Conservation (phyloP, 352 stramenopile species). For the Plasmopara viticola region DNA sequence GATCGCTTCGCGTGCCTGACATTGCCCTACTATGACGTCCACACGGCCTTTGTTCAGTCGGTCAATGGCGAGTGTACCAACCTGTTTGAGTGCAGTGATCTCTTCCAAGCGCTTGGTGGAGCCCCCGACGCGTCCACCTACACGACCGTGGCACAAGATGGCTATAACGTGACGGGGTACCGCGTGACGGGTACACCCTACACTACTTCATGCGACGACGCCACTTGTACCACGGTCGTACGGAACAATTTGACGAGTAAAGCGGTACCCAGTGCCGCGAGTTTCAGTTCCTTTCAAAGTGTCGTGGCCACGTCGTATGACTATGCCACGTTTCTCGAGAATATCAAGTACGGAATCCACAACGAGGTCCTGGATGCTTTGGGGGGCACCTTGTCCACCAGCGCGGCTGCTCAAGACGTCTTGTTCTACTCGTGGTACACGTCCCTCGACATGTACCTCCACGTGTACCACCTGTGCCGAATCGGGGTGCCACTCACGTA, state of each 20-base stretch:
- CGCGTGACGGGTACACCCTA: constrained; percentile 29
- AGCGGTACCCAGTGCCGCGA: constrained; percentile 37
- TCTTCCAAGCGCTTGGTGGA: constrained; percentile 49
- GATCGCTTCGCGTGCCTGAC: constrained; percentile 58
- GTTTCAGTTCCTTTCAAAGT: constrained; percentile 47
- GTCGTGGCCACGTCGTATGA: constrained; percentile 41
- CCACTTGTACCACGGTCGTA: constrained; percentile 32
- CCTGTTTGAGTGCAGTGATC: constrained; percentile 58
- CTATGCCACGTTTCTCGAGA: constrained; percentile 52
- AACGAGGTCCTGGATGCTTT: constrained; percentile 57
- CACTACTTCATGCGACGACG: constrained; percentile 31
- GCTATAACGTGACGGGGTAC: constrained; percentile 27
- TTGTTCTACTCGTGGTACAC: constrained; percentile 72
- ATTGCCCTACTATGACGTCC: constrained; percentile 74
- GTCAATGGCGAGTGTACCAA: constrained; percentile 42
- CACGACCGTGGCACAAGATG: constrained; percentile 21
- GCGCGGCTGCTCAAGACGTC: constrained; percentile 41
- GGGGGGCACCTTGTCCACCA: constrained; percentile 46
- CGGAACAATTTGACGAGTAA: constrained; percentile 35
- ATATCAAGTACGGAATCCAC: constrained; percentile 55
- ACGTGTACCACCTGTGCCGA: constrained; percentile 63
- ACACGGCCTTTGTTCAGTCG: constrained; percentile 49
- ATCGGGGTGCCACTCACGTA: constrained; percentile 43
- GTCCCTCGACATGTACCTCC: constrained; percentile 60
- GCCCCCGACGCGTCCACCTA: constrained; percentile 11